Evolutionary conservation across 371 early-diverging fungal genomes (phyloP), one percentile per base, ranked within the genome.

Genomic region (Capniomyces stellatus): DNA sequence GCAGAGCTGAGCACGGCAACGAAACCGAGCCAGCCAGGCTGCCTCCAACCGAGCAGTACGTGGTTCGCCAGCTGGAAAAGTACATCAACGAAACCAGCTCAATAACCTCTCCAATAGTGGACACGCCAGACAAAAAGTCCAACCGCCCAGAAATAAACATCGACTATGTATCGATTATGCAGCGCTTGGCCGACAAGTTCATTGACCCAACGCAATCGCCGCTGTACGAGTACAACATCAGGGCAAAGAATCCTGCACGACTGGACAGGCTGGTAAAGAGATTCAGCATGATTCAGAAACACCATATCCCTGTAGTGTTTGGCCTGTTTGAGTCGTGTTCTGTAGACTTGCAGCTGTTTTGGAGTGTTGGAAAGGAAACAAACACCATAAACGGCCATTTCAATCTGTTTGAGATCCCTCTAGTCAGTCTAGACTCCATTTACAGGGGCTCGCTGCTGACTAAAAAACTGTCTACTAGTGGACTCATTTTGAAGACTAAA

Each of bases 261-360:
- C 71, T 72, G 43, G 63, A 62, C 2, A 58, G 74, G 1, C 63
- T 92, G 35, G 62, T 64, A 0, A 54, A 64, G 2, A 81, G 79
- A 43, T 87, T 81, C 58, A 75, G 85, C 0, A 71, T 68, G 29
- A 69, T 91, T 1, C 61, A 80, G 2, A 55, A 60, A 6, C 61
- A 64, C 1, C 61, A 69, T 13, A 67, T 76, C 19, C 63, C 64
- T 13, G 58, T 62, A 1, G 58, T 83, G 21, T 90, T 89, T 59
- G 77, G 89, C 0, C 64, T 88, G 8, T 90, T 81, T 59, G 79
- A 75, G 52, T 76, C 83, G 12, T 85, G 82, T 47, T 88, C 90
- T 54, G 74, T 91, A 22, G 95, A 94, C 58, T 69, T 92, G 46
- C 71, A 80, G 2, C 56, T 94, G n/a, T 83, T 85, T 58, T 94